Evolutionary conservation across 257 asterid species (phyloP), one percentile per base, ranked within the genome.

Genomic region (Penstemon eatonii): DNA sequence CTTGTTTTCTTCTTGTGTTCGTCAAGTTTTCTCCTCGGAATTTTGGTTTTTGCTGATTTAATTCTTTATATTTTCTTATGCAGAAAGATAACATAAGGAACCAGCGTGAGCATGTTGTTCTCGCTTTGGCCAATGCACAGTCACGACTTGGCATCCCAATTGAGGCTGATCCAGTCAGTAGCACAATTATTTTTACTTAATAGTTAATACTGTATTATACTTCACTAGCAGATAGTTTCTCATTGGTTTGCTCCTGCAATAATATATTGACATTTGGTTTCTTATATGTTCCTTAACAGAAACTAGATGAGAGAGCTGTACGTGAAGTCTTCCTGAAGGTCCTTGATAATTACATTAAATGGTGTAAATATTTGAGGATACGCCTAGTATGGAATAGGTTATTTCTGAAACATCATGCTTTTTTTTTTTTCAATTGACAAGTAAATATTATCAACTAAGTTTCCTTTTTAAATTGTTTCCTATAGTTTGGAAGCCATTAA

Each of bases 1-100:
- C 5, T 8, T 4, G 37, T 57, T 49, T 13, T 36, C 25, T 54
- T 69, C 13, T 52, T 63, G 52, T 46, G 65, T 12, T 67, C 50
- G 55, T 56, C 52, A 6, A 62, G 44, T 67, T 52, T 62, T 65
- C 65, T 53, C 13, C 65, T 49, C 60, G 58, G 19, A 53, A 40
- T 73, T 65, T 72, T 63, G 62, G 7, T 50, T 61, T 64, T 71
- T 46, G 50, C 44, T 43, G 60, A 25, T 15, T 65, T 63, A 66
- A 53, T 8, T 70, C 40, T 68, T 60, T 70, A 68, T 8, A 18
- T 13, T 63, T 77, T 39, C 50, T 60, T 72, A 69, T 75, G 54
- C 95, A 93, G 99, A 90, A 89, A 80, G 99, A 93, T 87, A 93
- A 93, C 65, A 68, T 84, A 73, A 79, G 91, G 79, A 93, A 90